phyloP scores from a whole-genome alignment of 164 flowering plant species.

The Hamamelis virginiana region DNA sequence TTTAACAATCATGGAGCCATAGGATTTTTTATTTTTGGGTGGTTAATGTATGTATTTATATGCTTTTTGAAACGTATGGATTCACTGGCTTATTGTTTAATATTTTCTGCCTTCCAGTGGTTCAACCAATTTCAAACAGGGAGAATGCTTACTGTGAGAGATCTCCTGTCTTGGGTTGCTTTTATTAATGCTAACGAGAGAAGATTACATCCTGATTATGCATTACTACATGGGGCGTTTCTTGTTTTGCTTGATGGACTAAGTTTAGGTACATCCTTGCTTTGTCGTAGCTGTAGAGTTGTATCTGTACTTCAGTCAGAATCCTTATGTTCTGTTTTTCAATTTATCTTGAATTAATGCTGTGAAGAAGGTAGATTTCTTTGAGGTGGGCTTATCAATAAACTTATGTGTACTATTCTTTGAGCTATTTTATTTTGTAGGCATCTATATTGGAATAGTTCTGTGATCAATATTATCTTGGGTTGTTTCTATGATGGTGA shows the following conservation, averaged over 20 bases:
- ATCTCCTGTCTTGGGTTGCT: conserved; percentile 87
- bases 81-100: not conserved
- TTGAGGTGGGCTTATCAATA: no score
- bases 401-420: no score
- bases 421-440: no score
- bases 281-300: not conserved
- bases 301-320: not conserved
- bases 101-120: conserved; percentile 54
- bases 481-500: no score
- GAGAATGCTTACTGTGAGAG: conserved; percentile 80
- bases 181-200: conserved; percentile 56
- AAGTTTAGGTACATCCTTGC: conserved; percentile 55
- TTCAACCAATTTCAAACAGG: conserved; percentile 66
- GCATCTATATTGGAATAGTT: no score
- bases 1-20: not conserved
- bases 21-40: no score
- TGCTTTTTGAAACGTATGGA: not conserved
- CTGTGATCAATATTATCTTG: no score
- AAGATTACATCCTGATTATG: conserved; percentile 49
- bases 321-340: no score
- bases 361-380: no score
- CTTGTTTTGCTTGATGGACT: conserved; percentile 96
- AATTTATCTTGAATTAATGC: no score
- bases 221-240: conserved; percentile 83
- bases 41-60: not conserved